Evolutionary conservation across 2,329 filamentous ascomycete genomes (phyloP).

Genomic region (Chaetomium sp.): DNA sequence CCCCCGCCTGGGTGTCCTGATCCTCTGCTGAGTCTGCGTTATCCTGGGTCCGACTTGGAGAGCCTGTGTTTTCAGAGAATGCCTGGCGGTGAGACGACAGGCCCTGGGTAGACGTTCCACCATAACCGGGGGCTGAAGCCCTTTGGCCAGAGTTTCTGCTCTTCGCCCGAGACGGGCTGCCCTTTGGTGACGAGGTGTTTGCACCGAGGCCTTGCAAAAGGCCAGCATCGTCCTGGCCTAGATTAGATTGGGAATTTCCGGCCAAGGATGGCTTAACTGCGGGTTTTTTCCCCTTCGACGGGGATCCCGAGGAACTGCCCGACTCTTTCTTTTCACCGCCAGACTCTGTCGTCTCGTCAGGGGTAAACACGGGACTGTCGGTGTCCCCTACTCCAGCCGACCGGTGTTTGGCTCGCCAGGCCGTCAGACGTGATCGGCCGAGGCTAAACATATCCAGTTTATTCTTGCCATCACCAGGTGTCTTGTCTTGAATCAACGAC

Average conservation of each 20-base stretch:
- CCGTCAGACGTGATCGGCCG: constrained; percentile 13
- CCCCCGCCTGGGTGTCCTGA: too few species aligned
- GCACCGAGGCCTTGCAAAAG: not conserved
- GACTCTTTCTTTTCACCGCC: too few species aligned
- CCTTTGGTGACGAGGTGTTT: too few species aligned
- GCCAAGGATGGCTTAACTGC: too few species aligned
- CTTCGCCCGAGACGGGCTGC: too few species aligned
- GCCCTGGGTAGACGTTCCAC: too few species aligned
- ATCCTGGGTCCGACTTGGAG: too few species aligned
- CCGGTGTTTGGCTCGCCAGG: constrained; percentile 12
- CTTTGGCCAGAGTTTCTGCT: too few species aligned
- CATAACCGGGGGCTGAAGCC: too few species aligned
- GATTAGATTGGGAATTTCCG: not conserved
- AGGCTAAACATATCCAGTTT: constrained; percentile 8
- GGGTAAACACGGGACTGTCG: constrained; percentile 3
- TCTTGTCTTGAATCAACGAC: not conserved
- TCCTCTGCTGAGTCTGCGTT: too few species aligned
- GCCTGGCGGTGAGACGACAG: too few species aligned
- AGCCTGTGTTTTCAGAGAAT: too few species aligned
- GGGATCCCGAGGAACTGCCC: not conserved
- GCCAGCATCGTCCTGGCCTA: not conserved
- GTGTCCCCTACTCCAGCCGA: constrained; percentile 2
- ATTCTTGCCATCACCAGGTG: constrained; percentile 3
- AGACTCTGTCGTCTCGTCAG: not conserved
- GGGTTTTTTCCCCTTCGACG: not conserved